Evolutionary conservation across 176 grass and related monocot genomes (phyloP), one percentile per base, ranked within the genome.

Genomic region (Otatea glauca): DNA sequence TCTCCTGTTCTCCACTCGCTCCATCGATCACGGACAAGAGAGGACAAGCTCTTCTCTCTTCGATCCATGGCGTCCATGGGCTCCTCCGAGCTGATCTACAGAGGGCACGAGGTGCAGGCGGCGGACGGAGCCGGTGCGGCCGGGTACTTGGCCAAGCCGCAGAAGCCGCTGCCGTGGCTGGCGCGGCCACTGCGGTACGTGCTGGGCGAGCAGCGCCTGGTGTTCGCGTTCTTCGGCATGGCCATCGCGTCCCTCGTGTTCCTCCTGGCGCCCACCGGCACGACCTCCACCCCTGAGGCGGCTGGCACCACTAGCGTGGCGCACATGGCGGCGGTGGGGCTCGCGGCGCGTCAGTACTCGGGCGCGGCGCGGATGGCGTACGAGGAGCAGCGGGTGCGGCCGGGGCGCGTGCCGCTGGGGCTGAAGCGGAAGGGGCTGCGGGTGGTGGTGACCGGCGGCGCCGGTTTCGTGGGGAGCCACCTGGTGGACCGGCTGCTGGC

Each of bases 381-480:
- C 51, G 78, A 62, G 68, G 80, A 43, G 42, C 10, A 27, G 70
- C 35, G 43, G 1, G 82, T 0, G 78, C 85, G 9, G 44, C 78
- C 5, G 60, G 94, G 25, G 23, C 85, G 93, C 32, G 83, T 97
- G 38, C 94, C 94, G 4, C 83, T 92, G 12, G 94, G 92, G 0
- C 62, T 97, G 76, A 92, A 91, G 88, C 59, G 78, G 5, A 92
- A 89, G 90, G 90, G 70, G 11, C 85, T 92, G 8, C 86, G 94
- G 49, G 66, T 97, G 48, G 72, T 94, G 24, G 94, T 94, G 0
- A 97, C 94, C 0, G 92, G 94, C 17, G 94, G 94, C 8, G 92
- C 94, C 1, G 94, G 94, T 27, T 97, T 97, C 86, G 92, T 97
- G 69, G 94, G 94, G 9, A 94, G 90, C 88, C 94, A 97, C 82